Evolutionary conservation across 164 flowering plant genomes (phyloP), one percentile per base, ranked within the genome.

Genomic region (Annona squamosa): DNA sequence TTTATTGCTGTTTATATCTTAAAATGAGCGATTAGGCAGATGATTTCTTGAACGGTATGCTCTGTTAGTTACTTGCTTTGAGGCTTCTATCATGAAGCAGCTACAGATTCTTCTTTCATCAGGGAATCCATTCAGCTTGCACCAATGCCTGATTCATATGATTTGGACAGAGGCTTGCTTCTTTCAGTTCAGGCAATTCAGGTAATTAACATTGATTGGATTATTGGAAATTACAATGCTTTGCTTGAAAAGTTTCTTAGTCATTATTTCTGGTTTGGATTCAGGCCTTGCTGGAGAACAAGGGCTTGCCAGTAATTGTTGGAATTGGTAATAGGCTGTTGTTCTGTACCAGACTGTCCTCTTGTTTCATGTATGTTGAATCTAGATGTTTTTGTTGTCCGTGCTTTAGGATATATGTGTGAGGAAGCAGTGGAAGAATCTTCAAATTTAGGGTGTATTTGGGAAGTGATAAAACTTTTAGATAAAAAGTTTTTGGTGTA

Each of bases 121-220:
- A 90, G 95, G 91, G 85, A 86, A 78, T 67, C 78, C 70, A 77
- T 87, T 81, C 93, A 84, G 84, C 95, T 92, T 84, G 97, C 87
- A 74, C 97, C 99, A 67, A 89, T 92, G 91, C 95, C 97, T 79
- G 98, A 93, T 80, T 92, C 98, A 62, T 93, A 83, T 84, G 97
- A 96, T 78, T 77, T 96, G 79, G 99, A 93, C 72, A 86, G 95
- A 78, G 98, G 99, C 63, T 82, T 96, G 84, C 97, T 92, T 85
- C 94, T 96, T 77, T 83, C 98, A 80, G 97, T 96, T 78, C 98
- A 93, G 83, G 98, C 92, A 69, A 96, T 93, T 77, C 99, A 93
- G 93, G 99, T 96, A 77, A 69, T 42, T 42, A 45, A 62, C 65
- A 44, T 57, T 62, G 45, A 17, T 5, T 66, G 43, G 42, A 42